A percentile compares a stretch with the other conserved stretches of the same genome.
Conservation (phyloP, 306 rosid genomes). For the Coriaria nepalensis region DNA sequence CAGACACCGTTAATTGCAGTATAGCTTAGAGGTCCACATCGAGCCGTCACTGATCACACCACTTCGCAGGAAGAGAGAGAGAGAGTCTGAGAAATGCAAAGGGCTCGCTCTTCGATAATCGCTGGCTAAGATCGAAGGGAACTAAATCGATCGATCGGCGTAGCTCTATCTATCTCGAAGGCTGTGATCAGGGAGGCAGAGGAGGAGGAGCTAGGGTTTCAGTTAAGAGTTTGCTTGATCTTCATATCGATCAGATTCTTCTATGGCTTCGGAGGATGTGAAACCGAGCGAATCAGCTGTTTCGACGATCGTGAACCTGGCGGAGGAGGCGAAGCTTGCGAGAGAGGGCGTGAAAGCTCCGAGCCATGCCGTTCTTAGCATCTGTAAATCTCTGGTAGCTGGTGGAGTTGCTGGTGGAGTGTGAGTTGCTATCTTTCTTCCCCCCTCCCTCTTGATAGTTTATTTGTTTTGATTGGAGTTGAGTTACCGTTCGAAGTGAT, state of each 20-base stretch:
- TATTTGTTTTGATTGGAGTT: not conserved
- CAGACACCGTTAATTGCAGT: not conserved
- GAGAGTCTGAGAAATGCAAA: not conserved
- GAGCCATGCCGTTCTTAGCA: constrained; percentile 38
- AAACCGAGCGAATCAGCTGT: constrained; percentile 71
- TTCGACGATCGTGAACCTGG: constrained; percentile 68
- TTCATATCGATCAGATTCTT: not conserved
- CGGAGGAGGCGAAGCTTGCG: constrained; percentile 89
- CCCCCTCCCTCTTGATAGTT: not conserved
- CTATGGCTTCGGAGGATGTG: constrained; percentile 93
- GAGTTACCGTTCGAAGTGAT: not conserved
- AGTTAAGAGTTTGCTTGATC: not conserved
- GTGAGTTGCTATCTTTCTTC: constrained; percentile 48
- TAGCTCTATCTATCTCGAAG: not conserved
- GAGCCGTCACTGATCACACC: constrained; percentile 12
- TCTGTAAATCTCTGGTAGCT: constrained; percentile 86
- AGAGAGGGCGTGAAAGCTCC: constrained; percentile 83
- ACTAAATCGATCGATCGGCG: constrained; percentile 6
- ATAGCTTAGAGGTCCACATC: no score
- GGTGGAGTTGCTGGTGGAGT: constrained; percentile 99
- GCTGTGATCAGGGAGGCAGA: constrained; percentile 15
- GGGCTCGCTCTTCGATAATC: not conserved
- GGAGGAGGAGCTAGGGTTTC: constrained; percentile 7
- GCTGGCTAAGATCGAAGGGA: not conserved
- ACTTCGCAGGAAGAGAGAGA: not conserved